phyloP scores from a whole-genome alignment of 2,329 filamentous ascomycete genomes.

The Aspergillus ochraceus region DNA sequence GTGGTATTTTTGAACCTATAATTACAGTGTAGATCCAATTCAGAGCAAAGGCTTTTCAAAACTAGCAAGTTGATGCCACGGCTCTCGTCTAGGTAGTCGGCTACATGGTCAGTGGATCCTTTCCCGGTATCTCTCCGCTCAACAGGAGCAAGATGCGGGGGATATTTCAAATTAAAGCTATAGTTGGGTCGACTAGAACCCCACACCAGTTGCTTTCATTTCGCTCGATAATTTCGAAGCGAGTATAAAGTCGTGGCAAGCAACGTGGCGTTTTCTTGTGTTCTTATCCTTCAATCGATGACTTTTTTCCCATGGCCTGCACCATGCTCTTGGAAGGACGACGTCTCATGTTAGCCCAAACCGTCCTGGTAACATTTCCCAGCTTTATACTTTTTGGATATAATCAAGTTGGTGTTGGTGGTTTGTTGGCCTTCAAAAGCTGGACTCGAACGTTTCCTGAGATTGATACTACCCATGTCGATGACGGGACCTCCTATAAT shows the following conservation, averaged over 20 bases:
- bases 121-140: no score
- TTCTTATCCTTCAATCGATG: neutral
- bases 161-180: no score
- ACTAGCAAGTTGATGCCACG: no score
- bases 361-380: constrained; percentile 19
- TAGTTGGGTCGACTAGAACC: no score
- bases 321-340: constrained; percentile 5
- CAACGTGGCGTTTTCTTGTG: neutral
- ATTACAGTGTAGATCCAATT: neutral
- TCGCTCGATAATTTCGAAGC: neutral
- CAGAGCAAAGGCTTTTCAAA: neutral
- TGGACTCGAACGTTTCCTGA: constrained; percentile 49
- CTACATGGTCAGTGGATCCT: neutral
- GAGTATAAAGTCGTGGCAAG: neutral
- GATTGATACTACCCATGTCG: constrained; percentile 49
- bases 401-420: constrained; percentile 49
- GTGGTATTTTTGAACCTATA: no score
- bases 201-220: no score
- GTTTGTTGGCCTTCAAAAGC: constrained; percentile 5
- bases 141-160: no score
- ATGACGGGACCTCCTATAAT: constrained; percentile 43
- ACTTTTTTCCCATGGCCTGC: neutral
- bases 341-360: constrained; percentile 5
- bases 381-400: constrained; percentile 54
- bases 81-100: neutral